Base-by-base conservation (phyloP, 2,329 filamentous ascomycete species). In the Claviceps sp. region DNA sequence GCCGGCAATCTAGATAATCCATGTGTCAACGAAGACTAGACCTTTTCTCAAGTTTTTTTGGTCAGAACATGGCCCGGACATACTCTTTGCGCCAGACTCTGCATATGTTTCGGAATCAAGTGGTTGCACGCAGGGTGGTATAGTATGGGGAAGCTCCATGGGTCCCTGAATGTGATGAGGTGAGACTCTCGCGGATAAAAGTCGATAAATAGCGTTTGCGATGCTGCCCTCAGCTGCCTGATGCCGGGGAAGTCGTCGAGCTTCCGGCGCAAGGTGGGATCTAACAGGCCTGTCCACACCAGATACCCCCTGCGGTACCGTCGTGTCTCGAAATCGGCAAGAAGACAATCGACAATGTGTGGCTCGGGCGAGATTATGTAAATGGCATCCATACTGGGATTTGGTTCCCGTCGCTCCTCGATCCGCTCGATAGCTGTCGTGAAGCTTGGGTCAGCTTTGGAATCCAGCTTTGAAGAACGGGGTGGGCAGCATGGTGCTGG, bases 181-280 rank as follows among this genome's bases (percentile, higher is more conserved):
- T 94, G 87, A 6, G 90, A 93, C 70, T 98, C 93, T 62, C 89
- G 81, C 5, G 93, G 90, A 64, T 82, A 91, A 67, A 85, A 98
- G 67, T 96, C 87, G 65, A 95, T 80, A 50, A 90, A 87, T 52
- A 97, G 73, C 4, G 89, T 87, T 54, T 85, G 82, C 63, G 90
- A 89, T 51, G 84, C 80, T n/a, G 80, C 82, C 16, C 95, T 87
- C 61, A 85, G 81, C 58, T 88, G 80, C 56, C 84, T 77, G 37
- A 84, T 81, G 56, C 77, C 74, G 45, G 78, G 76, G 45, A 82
- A 87, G 45, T 77, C 76, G 68, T 94, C 87, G 62, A 95, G 79
- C 57, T 85, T 82, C 64, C 82, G 80, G 60, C 85, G 82, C 60
- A 88, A 73, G 52, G 77, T 73, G 13, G 82, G 81, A 53, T 87